Conservation (phyloP, 208 protist species). For the Leishmania guyanensis region DNA sequence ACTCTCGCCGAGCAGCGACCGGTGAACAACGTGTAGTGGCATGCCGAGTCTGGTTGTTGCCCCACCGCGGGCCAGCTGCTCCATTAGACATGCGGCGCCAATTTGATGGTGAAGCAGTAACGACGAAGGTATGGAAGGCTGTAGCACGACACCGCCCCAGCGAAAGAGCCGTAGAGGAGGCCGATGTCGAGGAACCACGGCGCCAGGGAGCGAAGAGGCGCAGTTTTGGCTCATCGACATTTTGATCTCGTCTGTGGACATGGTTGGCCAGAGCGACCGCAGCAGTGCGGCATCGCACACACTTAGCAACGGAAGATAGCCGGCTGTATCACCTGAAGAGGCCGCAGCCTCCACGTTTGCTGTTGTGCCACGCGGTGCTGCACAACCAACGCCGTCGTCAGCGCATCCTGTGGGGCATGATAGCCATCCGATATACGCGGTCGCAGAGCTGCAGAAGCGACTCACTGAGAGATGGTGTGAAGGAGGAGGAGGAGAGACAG, state of each 20-base stretch:
- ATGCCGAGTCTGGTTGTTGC: not conserved
- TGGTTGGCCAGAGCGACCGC: conserved; percentile 11
- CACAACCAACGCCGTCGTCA: not conserved
- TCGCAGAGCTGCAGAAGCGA: not conserved
- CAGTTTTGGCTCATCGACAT: not conserved
- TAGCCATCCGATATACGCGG: not conserved
- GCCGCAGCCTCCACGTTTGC: not conserved
- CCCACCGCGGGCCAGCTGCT: not conserved
- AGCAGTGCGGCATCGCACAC: conserved; percentile 19
- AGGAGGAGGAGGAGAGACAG: not conserved
- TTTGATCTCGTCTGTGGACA: not conserved
- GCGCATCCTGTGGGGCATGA: not conserved
- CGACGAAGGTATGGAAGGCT: not conserved
- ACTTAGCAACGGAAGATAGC: conserved; percentile 1
- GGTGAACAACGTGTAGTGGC: not conserved
- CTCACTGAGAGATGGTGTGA: not conserved
- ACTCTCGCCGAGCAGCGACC: not conserved
- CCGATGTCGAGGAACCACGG: not conserved
- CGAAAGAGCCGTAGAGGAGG: conserved; percentile 4
- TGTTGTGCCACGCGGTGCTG: not conserved
- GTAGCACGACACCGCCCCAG: not conserved
- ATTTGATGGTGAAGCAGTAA: not conserved
- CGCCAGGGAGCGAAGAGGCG: not conserved
- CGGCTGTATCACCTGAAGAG: not conserved
- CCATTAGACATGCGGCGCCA: not conserved